phyloP scores from a whole-genome alignment of 129 eudicot genomes.

The Oenanthe sinensis region DNA sequence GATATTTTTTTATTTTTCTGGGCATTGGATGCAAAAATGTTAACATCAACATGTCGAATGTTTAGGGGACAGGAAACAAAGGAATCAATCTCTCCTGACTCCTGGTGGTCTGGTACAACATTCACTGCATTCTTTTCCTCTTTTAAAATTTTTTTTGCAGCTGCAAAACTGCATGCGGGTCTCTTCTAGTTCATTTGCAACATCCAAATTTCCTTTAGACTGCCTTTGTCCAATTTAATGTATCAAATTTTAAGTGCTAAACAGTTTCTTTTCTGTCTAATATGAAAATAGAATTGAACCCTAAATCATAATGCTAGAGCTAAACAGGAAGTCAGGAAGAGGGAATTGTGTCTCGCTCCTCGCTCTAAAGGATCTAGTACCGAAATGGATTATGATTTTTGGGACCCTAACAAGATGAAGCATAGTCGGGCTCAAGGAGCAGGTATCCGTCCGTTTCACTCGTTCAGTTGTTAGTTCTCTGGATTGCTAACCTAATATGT shows the following conservation, averaged over 20 bases:
- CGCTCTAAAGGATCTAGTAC: neutral
- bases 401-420: neutral
- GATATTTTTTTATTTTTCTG: neutral
- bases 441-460: neutral
- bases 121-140: conserved; percentile 10
- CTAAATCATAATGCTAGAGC: neutral
- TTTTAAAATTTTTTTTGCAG: conserved; percentile 12
- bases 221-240: neutral
- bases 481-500: neutral
- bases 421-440: neutral
- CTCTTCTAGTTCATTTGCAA: neutral
- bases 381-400: neutral
- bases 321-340: neutral
- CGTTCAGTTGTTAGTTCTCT: neutral
- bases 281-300: neutral
- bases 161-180: neutral
- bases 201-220: neutral
- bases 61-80: conserved; percentile 40
- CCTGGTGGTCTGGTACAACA: conserved; percentile 15
- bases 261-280: neutral
- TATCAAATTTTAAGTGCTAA: neutral
- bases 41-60: conserved; percentile 34
- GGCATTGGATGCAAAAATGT: conserved; percentile 5
- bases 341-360: neutral
- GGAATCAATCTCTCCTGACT: conserved; percentile 33